Conservation (phyloP, 495 filamentous ascomycete species). For the Lasiosphaeriaceae sp. region DNA sequence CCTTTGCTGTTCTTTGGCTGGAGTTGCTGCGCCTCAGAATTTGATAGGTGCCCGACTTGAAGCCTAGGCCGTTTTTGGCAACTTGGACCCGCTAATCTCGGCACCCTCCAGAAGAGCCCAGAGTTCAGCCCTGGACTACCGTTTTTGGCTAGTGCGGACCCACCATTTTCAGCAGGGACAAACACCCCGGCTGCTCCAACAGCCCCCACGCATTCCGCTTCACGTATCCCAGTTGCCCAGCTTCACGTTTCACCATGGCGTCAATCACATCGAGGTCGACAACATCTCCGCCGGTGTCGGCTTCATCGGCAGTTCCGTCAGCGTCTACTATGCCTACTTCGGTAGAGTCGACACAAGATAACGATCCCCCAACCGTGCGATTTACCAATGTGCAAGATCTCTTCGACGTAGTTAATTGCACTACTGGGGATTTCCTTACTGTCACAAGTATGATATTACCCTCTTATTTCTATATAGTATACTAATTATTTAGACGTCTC, state of each 20-base stretch:
- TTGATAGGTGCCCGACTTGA: too few species aligned
- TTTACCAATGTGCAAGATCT: not conserved
- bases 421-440: conserved; percentile 8
- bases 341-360: not conserved
- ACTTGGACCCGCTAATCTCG: too few species aligned
- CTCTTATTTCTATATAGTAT: conserved; percentile 10
- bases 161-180: not conserved
- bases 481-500: conserved; percentile 16
- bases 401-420: conserved; percentile 4
- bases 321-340: not conserved
- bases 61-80: too few species aligned
- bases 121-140: conserved; percentile 1
- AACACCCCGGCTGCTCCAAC: conserved; percentile 1
- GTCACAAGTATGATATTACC: conserved; percentile 9
- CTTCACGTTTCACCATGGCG: too few species aligned
- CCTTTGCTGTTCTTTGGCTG: too few species aligned
- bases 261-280: too few species aligned
- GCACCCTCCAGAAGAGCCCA: too few species aligned
- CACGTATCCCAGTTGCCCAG: too few species aligned
- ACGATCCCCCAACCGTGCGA: not conserved
- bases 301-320: conserved; percentile 3
- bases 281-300: not conserved
- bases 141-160: conserved; percentile 5
- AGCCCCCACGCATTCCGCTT: not conserved
- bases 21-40: too few species aligned